A percentile compares a stretch with the other conserved stretches of the same genome.
Evolutionary conservation across 768 basidiomycete species (phyloP).

Genomic region (Podaxis sp.): DNA sequence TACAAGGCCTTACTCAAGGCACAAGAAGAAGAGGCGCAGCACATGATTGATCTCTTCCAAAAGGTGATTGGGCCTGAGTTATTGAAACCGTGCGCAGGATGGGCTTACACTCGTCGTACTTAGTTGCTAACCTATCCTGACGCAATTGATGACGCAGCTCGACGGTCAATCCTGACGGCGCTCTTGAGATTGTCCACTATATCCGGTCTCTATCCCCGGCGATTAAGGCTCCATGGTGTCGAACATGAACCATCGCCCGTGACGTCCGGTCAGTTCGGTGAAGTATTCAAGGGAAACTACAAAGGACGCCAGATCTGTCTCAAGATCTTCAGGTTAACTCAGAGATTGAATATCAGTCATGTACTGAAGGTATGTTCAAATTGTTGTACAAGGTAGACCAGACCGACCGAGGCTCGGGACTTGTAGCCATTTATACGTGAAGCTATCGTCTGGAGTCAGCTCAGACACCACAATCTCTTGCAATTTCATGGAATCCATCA

Average conservation of each 20-base stretch:
- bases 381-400: not conserved
- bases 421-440: slow-evolving; percentile 12
- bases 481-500: slow-evolving; percentile 18
- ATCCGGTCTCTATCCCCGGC: slow-evolving; percentile 1
- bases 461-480: slow-evolving; percentile 14
- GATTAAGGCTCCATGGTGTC: not conserved
- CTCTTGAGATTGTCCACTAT: not conserved
- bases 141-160: not conserved
- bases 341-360: not conserved
- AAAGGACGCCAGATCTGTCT: slow-evolving; percentile 23
- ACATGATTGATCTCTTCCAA: not conserved
- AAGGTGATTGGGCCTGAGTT: not conserved
- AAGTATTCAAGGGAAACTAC: slow-evolving; percentile 27
- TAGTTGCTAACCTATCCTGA: not conserved
- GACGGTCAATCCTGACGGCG: not conserved
- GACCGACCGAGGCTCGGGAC: not conserved
- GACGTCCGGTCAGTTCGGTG: slow-evolving; percentile 19
- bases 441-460: slow-evolving; percentile 18
- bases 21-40: not conserved
- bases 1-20: not conserved
- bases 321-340: slow-evolving; percentile 17
- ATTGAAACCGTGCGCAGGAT: not conserved
- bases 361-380: not conserved
- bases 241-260: not conserved
- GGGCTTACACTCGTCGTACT: not conserved